These are phyloP conservation scores for Podaxis rugospora DNA, from an alignment of 768 basidiomycete genomes.

Conservation along the genomic window DNA sequence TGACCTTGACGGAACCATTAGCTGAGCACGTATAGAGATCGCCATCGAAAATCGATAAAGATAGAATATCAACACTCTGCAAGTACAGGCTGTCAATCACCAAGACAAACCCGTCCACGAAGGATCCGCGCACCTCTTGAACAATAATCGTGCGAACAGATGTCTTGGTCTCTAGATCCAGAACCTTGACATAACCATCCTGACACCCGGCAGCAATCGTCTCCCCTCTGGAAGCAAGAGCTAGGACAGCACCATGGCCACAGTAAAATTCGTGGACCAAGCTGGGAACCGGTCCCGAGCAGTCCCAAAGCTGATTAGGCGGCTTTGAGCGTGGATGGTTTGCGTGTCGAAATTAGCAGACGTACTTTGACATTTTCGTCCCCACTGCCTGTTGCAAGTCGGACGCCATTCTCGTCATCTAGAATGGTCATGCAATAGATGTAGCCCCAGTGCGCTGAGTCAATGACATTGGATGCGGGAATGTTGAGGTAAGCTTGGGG, in stretches of 20 bases:
- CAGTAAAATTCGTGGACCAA: conserved; percentile 67
- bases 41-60: conserved; percentile 66
- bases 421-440: conserved; percentile 72
- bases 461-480: conserved; percentile 65
- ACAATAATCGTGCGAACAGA: conserved; percentile 84
- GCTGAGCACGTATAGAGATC: conserved; percentile 65
- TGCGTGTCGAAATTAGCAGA: background rate
- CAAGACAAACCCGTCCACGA: background rate
- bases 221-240: conserved; percentile 68
- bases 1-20: conserved; percentile 67
- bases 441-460: conserved; percentile 93
- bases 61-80: conserved; percentile 77
- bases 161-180: conserved; percentile 88
- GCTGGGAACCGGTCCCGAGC: conserved; percentile 36
- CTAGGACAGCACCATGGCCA: conserved; percentile 76
- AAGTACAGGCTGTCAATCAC: background rate
- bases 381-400: conserved; percentile 83
- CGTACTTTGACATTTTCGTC: conserved; percentile 85
- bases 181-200: conserved; percentile 87
- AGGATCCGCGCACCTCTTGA: conserved; percentile 51
- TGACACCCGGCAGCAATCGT: conserved; percentile 93
- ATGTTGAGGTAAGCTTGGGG: conserved; percentile 48
- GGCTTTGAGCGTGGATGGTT: background rate
- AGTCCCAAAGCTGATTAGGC: conserved; percentile 61
- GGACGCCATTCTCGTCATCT: conserved; percentile 23